Evolutionary conservation across 495 filamentous ascomycete species (phyloP).

Genomic region (Annulohypoxylon stygium): DNA sequence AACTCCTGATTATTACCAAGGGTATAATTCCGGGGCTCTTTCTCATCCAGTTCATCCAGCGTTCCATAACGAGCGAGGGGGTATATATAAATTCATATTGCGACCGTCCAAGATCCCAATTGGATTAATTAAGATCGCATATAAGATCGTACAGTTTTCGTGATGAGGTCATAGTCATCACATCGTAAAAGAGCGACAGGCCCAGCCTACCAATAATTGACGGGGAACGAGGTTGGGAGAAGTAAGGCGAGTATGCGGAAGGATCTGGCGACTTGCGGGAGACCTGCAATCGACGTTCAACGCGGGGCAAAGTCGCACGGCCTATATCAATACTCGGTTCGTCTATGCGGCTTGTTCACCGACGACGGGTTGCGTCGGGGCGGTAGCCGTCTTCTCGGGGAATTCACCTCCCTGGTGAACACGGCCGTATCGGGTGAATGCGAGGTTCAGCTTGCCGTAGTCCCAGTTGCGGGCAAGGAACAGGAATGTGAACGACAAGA

Average conservation of each 20-base stretch:
- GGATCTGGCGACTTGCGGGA: slow-evolving; percentile 7
- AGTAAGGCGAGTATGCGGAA: not conserved
- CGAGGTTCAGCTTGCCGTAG: slow-evolving; percentile 60
- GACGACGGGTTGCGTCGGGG: slow-evolving; percentile 41
- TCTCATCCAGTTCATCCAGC: slow-evolving; percentile 5
- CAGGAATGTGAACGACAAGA: slow-evolving; percentile 53
- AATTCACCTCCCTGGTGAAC: slow-evolving; percentile 57
- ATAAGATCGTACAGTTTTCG: slow-evolving; percentile 24
- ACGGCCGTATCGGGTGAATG: slow-evolving; percentile 68
- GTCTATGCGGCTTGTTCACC: slow-evolving; percentile 49
- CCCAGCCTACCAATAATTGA: slow-evolving; percentile 39
- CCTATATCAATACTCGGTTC: not conserved
- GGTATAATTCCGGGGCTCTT: slow-evolving; percentile 32
- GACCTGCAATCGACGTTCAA: slow-evolving; percentile 37
- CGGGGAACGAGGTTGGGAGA: slow-evolving; percentile 20
- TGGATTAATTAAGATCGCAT: slow-evolving; percentile 16
- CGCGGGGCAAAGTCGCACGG: slow-evolving; percentile 16
- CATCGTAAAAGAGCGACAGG: slow-evolving; percentile 45
- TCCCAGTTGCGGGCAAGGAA: slow-evolving; percentile 61
- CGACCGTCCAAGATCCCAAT: slow-evolving; percentile 21
- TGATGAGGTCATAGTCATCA: slow-evolving; percentile 17
- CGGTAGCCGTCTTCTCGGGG: slow-evolving; percentile 60
- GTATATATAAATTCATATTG: slow-evolving; percentile 34
- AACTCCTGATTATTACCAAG: slow-evolving; percentile 30
- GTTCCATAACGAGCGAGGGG: slow-evolving; percentile 41